Base-by-base conservation (phyloP, 2,329 filamentous ascomycete genomes). In the Fusarium proliferatum region DNA sequence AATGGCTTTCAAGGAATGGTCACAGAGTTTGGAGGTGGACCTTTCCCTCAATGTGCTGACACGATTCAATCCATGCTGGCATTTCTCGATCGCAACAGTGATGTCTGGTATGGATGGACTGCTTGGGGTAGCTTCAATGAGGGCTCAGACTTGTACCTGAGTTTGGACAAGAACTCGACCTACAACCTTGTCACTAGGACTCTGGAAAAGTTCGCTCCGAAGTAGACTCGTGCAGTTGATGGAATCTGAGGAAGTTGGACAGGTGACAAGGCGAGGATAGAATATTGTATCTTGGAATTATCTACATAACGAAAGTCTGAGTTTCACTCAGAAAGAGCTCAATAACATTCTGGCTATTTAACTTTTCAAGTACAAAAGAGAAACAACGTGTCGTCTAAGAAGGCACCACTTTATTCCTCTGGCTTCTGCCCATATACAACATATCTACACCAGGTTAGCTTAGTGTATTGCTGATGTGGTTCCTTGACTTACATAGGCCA, bases 401-500 rank as follows among this genome's bases (percentile, higher is more conserved):
- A 11, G 1, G 6, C 3, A 2, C 0, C 6, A 3, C 9, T 16
- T 49, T 3, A 64, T 21, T 64, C 13, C 10, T 51, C 39, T 1
- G 56, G 63, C 26, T 68, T 76, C 30, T 76, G 63, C 1, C 64
- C 65, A 17, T 67, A 72, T 1, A 74, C 73, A 12, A 74, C 71
- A 41, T 71, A 69, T 41, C 73, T 70, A 16, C 2, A 12, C 3
- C 7, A 9, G 0, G 3, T 74, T 4, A 60, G 42, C 39, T 6
- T 5, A 1, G 5, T 3, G 12, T 1, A 19, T 4, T 30, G 3
- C 12, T 2, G 9, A 16, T 12, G 2, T n/a, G 8, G 9, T n/a
- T 17, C 11, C 4, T n/a, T 15, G 16, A 69, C 74, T 74, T 55
- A 79, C 76, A 80, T 74, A 2, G 72, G 74, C 69, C 69, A 79